Evolutionary conservation across 2,329 filamentous ascomycete genomes (phyloP), one percentile per base, ranked within the genome.

Genomic region (Fusarium aywerte): DNA sequence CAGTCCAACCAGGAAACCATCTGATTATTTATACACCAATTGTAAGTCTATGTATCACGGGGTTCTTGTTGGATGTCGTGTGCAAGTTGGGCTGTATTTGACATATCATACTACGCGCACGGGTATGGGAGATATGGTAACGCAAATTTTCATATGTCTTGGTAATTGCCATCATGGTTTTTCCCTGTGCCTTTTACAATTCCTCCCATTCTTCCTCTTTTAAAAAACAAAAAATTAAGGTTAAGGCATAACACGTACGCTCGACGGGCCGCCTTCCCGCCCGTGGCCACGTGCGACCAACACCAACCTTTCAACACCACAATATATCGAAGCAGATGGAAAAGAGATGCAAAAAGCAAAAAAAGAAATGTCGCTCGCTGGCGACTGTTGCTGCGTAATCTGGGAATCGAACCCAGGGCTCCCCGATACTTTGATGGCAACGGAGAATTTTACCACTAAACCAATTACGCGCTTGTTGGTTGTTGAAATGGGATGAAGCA

Each of bases 391-490:
- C 5, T 47, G 44, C 44, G 44, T 47, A 47, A 47, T 47, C 44
- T 20, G 44, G 44, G 44, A 47, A 47, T 47, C 44, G 44, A 47
- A 47, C 44, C 44, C 44, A 20, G 44, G 44, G 44, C 44, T 47
- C 44, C 44, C 44, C 44, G 44, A 47, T 33, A 16, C 39, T 18
- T 15, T 13, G 13, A 27, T 43, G 44, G 44, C 44, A 47, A 47
- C 44, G 44, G 44, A 47, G 44, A 47, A 47, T 47, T 47, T 47
- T 47, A 47, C 44, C 44, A 47, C 44, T 47, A 47, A 47, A 47
- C 44, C 44, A 47, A 47, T 47, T 47, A 47, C 44, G 44, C 44
- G 31, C 5, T 29, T 47, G 12, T 15, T 47, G 31, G 6, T 33
- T 47, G 20, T 33, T 47, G 43, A 33, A 23, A 10, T 32, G n/a